These are phyloP conservation scores for Lasiodiplodia sp. DNA, from an alignment of 2,329 filamentous ascomycete genomes.

Conservation along the genomic window DNA sequence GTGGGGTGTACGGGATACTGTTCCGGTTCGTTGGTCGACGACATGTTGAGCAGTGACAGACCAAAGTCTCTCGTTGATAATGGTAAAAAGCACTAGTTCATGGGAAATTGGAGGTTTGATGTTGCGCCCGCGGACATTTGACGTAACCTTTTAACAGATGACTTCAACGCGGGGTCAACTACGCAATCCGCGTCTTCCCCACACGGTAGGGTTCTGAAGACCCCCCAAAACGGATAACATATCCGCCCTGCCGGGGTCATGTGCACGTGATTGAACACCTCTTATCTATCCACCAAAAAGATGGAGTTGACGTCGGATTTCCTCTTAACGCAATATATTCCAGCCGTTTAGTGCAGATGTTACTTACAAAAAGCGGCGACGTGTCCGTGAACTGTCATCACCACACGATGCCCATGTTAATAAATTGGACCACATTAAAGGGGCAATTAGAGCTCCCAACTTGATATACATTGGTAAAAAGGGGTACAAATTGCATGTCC, in stretches of 20 bases:
- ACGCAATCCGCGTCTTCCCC: background rate
- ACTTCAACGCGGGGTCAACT: background rate
- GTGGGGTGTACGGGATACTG: conserved; percentile 26
- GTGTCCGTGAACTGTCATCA: too few relatives aligned
- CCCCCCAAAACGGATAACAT: background rate
- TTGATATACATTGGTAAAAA: too few relatives aligned
- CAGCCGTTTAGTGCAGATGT: too few relatives aligned
- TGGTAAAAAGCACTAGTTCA: background rate
- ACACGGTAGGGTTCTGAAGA: background rate
- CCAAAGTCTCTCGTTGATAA: background rate
- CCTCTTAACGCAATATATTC: too few relatives aligned
- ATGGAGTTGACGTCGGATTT: too few relatives aligned
- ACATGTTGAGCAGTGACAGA: background rate
- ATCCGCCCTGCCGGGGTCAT: background rate
- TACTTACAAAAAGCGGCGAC: too few relatives aligned
- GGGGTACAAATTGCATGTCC: too few relatives aligned
- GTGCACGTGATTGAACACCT: too few relatives aligned
- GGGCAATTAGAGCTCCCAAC: too few relatives aligned
- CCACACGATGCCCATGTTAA: too few relatives aligned
- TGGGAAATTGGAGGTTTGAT: too few relatives aligned
- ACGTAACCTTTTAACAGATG: background rate
- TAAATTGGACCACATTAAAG: accelerated
- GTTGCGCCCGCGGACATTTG: background rate
- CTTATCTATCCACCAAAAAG: too few relatives aligned
- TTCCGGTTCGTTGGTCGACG: conserved; percentile 24